Conservation (phyloP, 495 filamentous ascomycete species). For the Xanthoparmelia taractica region DNA sequence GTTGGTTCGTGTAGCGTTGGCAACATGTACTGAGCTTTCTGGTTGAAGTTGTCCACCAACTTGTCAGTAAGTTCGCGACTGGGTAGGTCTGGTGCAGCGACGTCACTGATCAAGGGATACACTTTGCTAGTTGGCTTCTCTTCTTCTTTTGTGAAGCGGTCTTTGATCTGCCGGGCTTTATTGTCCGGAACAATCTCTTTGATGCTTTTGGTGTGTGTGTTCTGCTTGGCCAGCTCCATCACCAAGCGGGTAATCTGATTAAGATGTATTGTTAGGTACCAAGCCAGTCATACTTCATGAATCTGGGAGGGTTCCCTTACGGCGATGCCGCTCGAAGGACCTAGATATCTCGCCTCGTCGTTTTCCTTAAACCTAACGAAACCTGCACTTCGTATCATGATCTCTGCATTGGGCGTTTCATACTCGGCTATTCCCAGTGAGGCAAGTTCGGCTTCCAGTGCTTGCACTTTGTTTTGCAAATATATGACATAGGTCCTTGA, state of each 20-base stretch:
- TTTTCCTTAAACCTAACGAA: constrained; percentile 71
- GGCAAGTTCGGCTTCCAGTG: constrained; percentile 66
- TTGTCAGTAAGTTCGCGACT: constrained; percentile 57
- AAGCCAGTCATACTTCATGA: neutral
- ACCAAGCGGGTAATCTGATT: constrained; percentile 84
- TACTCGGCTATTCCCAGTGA: constrained; percentile 55
- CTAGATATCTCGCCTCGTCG: constrained; percentile 81
- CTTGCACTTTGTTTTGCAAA: constrained; percentile 72
- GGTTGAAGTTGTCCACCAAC: constrained; percentile 69
- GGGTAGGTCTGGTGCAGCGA: constrained; percentile 63
- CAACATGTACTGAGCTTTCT: constrained; percentile 78
- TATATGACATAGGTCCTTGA: constrained; percentile 80
- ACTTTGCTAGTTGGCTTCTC: constrained; percentile 56
- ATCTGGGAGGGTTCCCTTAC: constrained; percentile 56
- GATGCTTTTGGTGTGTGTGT: constrained; percentile 75
- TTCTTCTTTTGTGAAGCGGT: constrained; percentile 47
- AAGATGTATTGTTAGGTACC: neutral
- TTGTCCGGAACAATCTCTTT: constrained; percentile 77
- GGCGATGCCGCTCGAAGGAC: constrained; percentile 86
- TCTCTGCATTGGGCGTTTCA: constrained; percentile 62
- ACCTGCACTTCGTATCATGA: constrained; percentile 73
- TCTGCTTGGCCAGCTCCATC: constrained; percentile 89
- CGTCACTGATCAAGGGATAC: constrained; percentile 71
- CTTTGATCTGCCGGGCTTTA: constrained; percentile 50
- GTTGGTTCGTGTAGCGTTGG: constrained; percentile 78